phyloP scores from a whole-genome alignment of 1,139 yeast species.

The Arxiozyma heterogenica region DNA sequence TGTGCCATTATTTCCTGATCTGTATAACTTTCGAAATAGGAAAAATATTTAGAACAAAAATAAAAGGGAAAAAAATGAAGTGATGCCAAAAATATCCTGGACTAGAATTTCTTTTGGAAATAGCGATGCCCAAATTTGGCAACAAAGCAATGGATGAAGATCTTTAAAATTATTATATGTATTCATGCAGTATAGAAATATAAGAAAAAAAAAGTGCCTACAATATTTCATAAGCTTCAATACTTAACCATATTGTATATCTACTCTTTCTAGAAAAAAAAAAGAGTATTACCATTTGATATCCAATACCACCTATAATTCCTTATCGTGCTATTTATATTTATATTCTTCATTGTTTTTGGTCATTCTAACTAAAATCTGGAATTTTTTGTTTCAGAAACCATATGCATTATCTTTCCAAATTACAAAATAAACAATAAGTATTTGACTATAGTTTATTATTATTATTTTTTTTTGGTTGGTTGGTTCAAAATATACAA shows the following conservation, averaged over 20 bases:
- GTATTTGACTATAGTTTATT: too few species aligned
- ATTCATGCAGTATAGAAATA: background rate
- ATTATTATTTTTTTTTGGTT: background rate
- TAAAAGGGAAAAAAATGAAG: background rate
- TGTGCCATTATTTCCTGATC: background rate
- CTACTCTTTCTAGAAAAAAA: background rate
- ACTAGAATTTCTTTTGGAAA: too few species aligned
- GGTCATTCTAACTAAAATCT: background rate
- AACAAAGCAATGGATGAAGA: background rate
- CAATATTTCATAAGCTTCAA: background rate
- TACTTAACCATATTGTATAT: too few species aligned
- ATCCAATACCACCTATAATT: background rate
- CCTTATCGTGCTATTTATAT: background rate
- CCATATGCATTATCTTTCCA: too few species aligned
- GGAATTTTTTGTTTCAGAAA: background rate
- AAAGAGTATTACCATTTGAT: background rate
- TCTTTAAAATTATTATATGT: background rate
- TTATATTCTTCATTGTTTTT: too few species aligned
- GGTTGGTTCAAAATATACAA: background rate
- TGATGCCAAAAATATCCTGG: background rate
- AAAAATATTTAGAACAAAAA: background rate
- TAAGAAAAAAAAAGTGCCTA: background rate
- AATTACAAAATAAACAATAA: background rate
- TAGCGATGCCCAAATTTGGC: slow-evolving; percentile 1
- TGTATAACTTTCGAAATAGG: background rate